Conservation (phyloP, 2,329 filamentous ascomycete genomes). For the Cladobotryum protrusum region DNA sequence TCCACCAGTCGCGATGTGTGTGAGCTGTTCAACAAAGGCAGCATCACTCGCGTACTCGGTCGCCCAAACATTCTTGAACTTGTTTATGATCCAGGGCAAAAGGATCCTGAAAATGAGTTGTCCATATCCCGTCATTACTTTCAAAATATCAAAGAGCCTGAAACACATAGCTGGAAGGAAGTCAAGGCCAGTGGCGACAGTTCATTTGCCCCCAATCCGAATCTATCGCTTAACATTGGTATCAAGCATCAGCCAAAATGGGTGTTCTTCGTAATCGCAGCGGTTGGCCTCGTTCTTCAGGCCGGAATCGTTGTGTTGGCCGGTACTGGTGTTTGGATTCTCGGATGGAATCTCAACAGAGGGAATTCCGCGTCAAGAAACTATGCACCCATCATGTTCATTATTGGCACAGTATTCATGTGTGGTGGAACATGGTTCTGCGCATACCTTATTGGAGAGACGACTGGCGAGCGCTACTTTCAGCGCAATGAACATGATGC, state of each 20-base stretch:
- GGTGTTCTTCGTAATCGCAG: neutral
- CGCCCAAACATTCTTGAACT: constrained; percentile 28
- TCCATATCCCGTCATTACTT: neutral
- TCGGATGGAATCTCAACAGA: constrained; percentile 8
- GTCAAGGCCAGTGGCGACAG: neutral
- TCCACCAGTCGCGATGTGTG: constrained; percentile 35
- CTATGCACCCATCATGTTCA: constrained; percentile 15
- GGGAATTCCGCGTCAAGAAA: neutral
- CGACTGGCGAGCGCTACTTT: constrained; percentile 10
- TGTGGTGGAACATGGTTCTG: constrained; percentile 14
- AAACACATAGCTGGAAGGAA: neutral
- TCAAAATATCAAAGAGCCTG: neutral
- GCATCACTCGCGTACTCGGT: constrained; percentile 28
- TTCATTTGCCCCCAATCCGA: constrained; percentile 5
- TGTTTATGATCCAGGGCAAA: constrained; percentile 12
- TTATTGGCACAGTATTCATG: constrained; percentile 14
- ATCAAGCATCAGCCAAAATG: neutral
- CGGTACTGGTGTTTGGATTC: constrained; percentile 10
- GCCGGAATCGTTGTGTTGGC: constrained; percentile 3
- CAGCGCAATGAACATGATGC: neutral
- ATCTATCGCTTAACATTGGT: constrained; percentile 5
- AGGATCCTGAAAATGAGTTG: neutral
- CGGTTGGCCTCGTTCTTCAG: constrained; percentile 1
- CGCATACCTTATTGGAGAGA: constrained; percentile 15
- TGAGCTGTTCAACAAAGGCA: constrained; percentile 30